These are phyloP conservation scores for Thalia dealbata DNA, from an alignment of 176 grass and related monocot genomes.

Conservation along the genomic window DNA sequence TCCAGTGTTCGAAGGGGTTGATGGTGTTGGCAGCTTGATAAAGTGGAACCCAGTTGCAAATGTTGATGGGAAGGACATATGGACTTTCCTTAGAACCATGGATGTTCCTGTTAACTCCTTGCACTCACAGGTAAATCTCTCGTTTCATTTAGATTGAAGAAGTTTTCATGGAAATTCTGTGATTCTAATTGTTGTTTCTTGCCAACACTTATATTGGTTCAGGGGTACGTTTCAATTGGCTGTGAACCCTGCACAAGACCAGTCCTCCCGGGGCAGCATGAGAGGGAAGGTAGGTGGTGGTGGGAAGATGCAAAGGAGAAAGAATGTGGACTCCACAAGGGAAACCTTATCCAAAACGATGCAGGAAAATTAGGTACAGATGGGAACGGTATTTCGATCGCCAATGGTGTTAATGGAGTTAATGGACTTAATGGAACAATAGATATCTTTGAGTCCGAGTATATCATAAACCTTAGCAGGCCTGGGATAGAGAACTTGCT, in stretches of 20 bases:
- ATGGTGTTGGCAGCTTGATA: constrained; percentile 60
- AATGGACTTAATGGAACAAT: constrained; percentile 5
- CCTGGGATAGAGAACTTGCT: constrained; percentile 63
- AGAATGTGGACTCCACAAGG: constrained; percentile 97
- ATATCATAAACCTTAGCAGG: constrained; percentile 52
- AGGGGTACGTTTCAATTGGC: constrained; percentile 85
- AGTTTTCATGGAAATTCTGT: too few relatives aligned
- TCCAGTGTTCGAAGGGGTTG: constrained; percentile 64
- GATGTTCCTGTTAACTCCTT: constrained; percentile 82
- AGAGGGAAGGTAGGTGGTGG: constrained; percentile 96
- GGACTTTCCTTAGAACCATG: constrained; percentile 91
- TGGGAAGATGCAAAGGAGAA: constrained; percentile 96
- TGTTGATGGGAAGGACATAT: constrained; percentile 77
- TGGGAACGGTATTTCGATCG: constrained; percentile 24
- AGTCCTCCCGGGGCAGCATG: constrained; percentile 78
- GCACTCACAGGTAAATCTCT: constrained; percentile 47
- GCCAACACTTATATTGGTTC: neutral
- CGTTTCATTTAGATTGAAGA: too few relatives aligned
- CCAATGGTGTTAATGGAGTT: neutral
- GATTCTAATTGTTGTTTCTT: neutral
- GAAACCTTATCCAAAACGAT: constrained; percentile 44
- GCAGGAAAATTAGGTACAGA: constrained; percentile 31
- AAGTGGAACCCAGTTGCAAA: constrained; percentile 95
- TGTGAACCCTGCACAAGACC: constrained; percentile 97
- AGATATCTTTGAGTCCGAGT: constrained; percentile 69